phyloP scores from a whole-genome alignment of 176 grass and related monocot genomes.

The Chrysopogon serrulatus region DNA sequence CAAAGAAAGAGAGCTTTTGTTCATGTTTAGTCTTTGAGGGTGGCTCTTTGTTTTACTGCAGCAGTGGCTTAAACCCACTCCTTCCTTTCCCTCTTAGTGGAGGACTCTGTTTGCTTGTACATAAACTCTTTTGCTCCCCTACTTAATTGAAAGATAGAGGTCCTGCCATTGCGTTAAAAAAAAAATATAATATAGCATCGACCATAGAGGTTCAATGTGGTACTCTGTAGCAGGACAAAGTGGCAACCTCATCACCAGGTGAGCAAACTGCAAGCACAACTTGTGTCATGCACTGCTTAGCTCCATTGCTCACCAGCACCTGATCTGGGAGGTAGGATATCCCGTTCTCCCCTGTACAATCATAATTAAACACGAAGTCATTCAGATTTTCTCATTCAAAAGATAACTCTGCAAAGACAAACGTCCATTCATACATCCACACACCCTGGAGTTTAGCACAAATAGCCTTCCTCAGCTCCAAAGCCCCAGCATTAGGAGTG shows the following conservation, averaged over 20 bases:
- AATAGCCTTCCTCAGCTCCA: constrained; percentile 84
- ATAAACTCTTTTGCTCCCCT: too few species aligned
- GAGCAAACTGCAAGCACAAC: constrained; percentile 76
- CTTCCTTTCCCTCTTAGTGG: too few species aligned
- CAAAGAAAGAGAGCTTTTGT: too few species aligned
- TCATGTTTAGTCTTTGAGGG: too few species aligned
- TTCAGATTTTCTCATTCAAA: background rate
- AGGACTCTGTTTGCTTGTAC: too few species aligned
- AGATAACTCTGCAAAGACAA: background rate
- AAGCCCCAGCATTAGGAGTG: constrained; percentile 63
- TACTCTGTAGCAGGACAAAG: background rate
- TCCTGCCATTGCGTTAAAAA: too few species aligned
- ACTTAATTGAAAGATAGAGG: too few species aligned
- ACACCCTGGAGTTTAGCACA: constrained; percentile 67
- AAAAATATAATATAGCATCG: background rate
- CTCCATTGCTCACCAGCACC: constrained; percentile 82
- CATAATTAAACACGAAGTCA: background rate
- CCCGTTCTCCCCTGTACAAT: constrained; percentile 66
- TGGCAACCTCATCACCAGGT: constrained; percentile 67
- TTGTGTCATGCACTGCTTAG: constrained; percentile 72
- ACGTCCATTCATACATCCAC: background rate
- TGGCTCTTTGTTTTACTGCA: too few species aligned
- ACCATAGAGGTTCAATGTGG: background rate
- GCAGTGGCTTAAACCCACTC: too few species aligned
- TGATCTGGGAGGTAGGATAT: constrained; percentile 64